phyloP scores from a whole-genome alignment of 768 basidiomycete genomes.

The Suillus subaureus region DNA sequence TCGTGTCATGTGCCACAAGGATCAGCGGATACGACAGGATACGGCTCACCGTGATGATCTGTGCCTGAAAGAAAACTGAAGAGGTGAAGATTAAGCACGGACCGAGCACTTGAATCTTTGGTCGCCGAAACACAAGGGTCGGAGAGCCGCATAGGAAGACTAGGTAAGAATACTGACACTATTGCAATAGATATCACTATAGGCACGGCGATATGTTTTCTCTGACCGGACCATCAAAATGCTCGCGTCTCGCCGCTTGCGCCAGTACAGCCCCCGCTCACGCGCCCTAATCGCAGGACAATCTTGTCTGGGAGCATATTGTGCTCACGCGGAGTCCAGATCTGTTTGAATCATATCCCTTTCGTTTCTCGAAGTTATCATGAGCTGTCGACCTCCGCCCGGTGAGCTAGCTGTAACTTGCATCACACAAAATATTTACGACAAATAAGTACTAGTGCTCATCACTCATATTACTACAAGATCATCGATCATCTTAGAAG shows the following conservation, averaged over 20 bases:
- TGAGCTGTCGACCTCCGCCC: too few relatives aligned
- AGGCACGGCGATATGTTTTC: neutral
- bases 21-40: neutral
- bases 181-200: neutral
- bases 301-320: too few relatives aligned
- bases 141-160: neutral
- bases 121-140: slow-evolving; percentile 3
- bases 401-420: too few relatives aligned
- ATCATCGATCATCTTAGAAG: too few relatives aligned
- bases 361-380: too few relatives aligned
- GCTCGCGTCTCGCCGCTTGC: neutral
- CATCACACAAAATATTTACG: too few relatives aligned
- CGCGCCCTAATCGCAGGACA: too few relatives aligned
- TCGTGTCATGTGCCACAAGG: neutral
- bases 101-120: neutral
- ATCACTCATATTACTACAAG: too few relatives aligned
- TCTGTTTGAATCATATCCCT: too few relatives aligned
- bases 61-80: neutral
- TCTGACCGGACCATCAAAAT: neutral
- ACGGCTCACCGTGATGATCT: neutral
- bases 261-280: too few relatives aligned
- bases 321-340: too few relatives aligned
- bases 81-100: neutral
- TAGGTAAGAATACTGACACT: neutral
- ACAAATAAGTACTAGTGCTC: too few relatives aligned